Evolutionary conservation across 345 rosid species (phyloP).

Genomic region (Moricandia moricandioides): DNA sequence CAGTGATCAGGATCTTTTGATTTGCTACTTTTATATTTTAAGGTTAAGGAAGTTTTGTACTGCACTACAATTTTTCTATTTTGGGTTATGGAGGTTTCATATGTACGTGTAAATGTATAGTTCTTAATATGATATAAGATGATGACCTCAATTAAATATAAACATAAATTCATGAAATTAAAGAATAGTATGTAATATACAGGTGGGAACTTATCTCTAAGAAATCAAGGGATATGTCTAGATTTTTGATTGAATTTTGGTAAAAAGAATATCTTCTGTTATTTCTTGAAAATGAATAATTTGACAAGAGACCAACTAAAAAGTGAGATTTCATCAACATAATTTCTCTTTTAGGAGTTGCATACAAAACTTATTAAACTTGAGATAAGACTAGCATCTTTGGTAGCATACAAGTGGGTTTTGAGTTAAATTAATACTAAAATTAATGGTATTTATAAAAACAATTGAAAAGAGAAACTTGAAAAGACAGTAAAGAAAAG

Average conservation of each 20-base stretch:
- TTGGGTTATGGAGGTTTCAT: constrained; percentile 2
- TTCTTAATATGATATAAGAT: not conserved
- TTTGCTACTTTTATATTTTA: constrained; percentile 3
- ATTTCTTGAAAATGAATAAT: not conserved
- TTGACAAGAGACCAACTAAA: not conserved
- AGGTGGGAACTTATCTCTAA: not conserved
- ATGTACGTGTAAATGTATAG: not conserved
- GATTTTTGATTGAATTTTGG: too few species aligned
- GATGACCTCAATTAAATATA: not conserved
- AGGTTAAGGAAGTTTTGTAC: constrained; percentile 10
- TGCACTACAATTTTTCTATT: constrained; percentile 13
- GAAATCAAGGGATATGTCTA: too few species aligned
- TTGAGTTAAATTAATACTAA: not conserved
- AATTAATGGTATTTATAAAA: not conserved
- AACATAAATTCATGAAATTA: too few species aligned
- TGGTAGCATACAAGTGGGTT: not conserved
- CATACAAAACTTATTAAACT: not conserved
- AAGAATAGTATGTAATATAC: too few species aligned
- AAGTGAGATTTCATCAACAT: not conserved
- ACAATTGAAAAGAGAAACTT: constrained; percentile 14
- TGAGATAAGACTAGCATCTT: constrained; percentile 6
- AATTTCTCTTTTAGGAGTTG: not conserved
- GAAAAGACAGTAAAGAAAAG: constrained; percentile 52
- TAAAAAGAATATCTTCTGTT: too few species aligned
- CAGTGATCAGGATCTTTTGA: constrained; percentile 8